Base-by-base conservation (phyloP, 345 rosid genomes). In the Boechera retrofracta region DNA sequence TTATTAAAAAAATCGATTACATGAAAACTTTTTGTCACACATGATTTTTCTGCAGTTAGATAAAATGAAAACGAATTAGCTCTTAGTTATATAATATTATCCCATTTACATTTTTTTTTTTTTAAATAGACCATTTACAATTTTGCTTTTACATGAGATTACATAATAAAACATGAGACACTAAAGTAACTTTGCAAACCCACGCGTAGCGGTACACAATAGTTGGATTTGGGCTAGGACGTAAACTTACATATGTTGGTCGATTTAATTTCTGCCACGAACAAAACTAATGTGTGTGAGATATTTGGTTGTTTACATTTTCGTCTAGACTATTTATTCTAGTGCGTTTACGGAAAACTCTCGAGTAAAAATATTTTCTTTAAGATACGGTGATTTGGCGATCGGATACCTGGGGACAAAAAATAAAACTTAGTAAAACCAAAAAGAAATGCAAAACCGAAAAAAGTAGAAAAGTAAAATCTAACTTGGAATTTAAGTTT, bases 401-500 rank as follows among this genome's bases (percentile, higher is more conserved):
- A 35, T 6, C 38, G 38, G 38, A 35, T 0, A 35, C 38, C 38
- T 7, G 38, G 10, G 39, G 39, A 36, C 6, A 36, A 36, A 36
- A 39, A 38, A 38, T 8, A 2, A 13, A 13, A 29, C 18, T 45
- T 45, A 6, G 60, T 55, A 29, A 55, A 29, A 13, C 11, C 3
- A 13, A 31, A 8, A 39, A 21, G 10, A 61, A 61, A 21, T 59
- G 13, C 32, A 3, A 13, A 53, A 31, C 32, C 11, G 10, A n/a
- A 38, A n/a, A 38, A 5, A 4, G 15, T 44, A 24, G 42, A 67
- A 75, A 67, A 51, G 49, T 63, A 77, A 76, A 70, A 70, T 77
- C 42, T 70, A 63, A 54, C 76, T 33, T 77, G 52, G 51, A 70
- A 77, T 44, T 63, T 53, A 53, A 69, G 80, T 39, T 31, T 71